Evolutionary conservation across 139 green algal species (phyloP).

Genomic region (Axilococcus clingmanii): DNA sequence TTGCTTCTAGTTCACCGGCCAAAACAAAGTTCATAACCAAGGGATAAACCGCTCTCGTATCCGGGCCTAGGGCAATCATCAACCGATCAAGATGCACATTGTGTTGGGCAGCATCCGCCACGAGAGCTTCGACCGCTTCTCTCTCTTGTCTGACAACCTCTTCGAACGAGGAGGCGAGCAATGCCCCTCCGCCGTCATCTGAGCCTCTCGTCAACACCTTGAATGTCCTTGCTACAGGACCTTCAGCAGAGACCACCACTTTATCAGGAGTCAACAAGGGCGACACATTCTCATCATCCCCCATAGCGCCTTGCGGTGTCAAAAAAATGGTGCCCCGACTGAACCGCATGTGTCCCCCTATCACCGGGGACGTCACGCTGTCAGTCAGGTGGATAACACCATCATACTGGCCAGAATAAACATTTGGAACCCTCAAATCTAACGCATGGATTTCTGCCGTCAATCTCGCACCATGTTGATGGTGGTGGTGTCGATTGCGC

Average conservation of each 20-base stretch:
- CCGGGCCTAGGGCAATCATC: slow-evolving; percentile 66
- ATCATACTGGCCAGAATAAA: slow-evolving; percentile 64
- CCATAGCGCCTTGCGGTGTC: slow-evolving; percentile 35
- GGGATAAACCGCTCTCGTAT: slow-evolving; percentile 81
- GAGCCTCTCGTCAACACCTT: slow-evolving; percentile 37
- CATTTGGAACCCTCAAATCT: slow-evolving; percentile 57
- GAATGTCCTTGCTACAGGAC: slow-evolving; percentile 52
- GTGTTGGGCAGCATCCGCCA: slow-evolving; percentile 17
- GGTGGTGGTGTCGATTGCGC: background rate
- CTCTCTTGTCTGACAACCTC: slow-evolving; percentile 22
- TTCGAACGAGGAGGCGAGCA: slow-evolving; percentile 21
- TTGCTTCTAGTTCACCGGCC: slow-evolving; percentile 51
- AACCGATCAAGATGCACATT: slow-evolving; percentile 33
- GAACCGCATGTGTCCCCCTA: slow-evolving; percentile 57
- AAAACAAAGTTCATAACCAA: slow-evolving; percentile 86
- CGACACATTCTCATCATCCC: background rate
- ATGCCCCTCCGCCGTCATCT: too few species aligned
- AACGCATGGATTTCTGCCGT: slow-evolving; percentile 31
- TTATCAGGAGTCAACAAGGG: background rate
- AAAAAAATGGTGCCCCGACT: slow-evolving; percentile 55
- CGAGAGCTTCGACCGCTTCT: slow-evolving; percentile 22
- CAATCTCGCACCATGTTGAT: background rate
- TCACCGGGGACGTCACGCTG: slow-evolving; percentile 41
- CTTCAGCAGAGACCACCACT: background rate
- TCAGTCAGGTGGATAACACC: slow-evolving; percentile 34